A percentile compares a stretch with the other conserved stretches of the same genome.
phyloP scores from a whole-genome alignment of 1,284 basidiomycete genomes.

The Cryptococcus hybrid region DNA sequence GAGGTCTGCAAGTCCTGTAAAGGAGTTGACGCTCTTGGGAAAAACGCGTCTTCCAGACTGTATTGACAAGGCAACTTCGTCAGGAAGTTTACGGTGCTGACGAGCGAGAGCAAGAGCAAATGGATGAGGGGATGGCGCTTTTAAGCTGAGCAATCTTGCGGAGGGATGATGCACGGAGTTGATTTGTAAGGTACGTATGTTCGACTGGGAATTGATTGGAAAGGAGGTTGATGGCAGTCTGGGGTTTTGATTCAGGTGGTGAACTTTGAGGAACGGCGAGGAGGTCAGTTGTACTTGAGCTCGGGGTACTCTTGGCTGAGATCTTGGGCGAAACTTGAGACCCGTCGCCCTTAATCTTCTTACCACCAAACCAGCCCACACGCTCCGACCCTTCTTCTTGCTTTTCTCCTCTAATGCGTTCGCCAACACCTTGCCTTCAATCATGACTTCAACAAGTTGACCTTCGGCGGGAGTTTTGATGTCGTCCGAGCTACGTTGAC shows the following conservation, averaged over 20 bases:
- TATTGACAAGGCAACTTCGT: constrained; percentile 42
- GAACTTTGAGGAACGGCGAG: too few relatives aligned
- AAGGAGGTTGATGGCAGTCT: too few relatives aligned
- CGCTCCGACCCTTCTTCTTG: constrained; percentile 6
- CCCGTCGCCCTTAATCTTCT: constrained; percentile 14
- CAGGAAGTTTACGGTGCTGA: constrained; percentile 35
- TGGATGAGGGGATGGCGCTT: constrained; percentile 43
- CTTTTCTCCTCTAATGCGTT: constrained; percentile 24
- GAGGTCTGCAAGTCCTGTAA: constrained; percentile 17
- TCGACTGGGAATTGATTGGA: constrained; percentile 11
- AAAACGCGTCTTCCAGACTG: constrained; percentile 37
- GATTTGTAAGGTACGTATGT: constrained; percentile 20
- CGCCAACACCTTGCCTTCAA: constrained; percentile 23
- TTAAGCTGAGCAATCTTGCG: constrained; percentile 34
- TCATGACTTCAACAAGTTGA: constrained; percentile 12
- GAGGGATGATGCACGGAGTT: constrained; percentile 35
- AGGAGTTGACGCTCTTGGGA: constrained; percentile 37
- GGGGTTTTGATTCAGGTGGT: too few relatives aligned
- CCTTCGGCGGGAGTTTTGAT: constrained; percentile 31
- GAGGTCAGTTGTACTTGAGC: constrained; percentile 13
- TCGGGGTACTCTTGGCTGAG: constrained; percentile 18
- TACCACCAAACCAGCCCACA: constrained; percentile 5
- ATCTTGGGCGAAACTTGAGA: neutral
- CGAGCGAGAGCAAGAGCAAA: constrained; percentile 31
- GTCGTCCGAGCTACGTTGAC: constrained; percentile 34